These are phyloP conservation scores for Aleurites moluccanus DNA, from an alignment of 441 rosid genomes.

Conservation along the genomic window DNA sequence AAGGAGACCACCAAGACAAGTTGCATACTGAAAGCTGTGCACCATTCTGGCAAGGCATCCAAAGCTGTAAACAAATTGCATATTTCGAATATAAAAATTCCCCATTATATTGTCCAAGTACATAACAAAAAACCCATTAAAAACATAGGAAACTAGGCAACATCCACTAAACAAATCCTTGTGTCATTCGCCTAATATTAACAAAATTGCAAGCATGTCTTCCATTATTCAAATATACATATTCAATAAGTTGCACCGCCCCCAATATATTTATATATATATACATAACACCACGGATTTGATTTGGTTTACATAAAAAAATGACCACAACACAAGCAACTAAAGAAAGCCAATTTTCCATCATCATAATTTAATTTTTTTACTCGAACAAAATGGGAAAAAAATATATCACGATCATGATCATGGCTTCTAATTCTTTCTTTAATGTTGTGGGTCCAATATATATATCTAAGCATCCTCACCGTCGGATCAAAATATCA, in stretches of 20 bases:
- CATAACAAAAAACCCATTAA: no score
- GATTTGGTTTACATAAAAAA: no score
- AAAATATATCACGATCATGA: not conserved
- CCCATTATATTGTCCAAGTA: not conserved
- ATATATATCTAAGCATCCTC: not conserved
- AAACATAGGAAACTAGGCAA: no score
- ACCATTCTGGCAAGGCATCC: not conserved
- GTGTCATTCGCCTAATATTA: no score
- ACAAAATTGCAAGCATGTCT: no score
- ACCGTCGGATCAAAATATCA: not conserved
- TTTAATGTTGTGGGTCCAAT: not conserved
- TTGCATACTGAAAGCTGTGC: no score
- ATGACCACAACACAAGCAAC: slow-evolving; percentile 9
- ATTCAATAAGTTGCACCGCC: no score
- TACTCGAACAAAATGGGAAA: not conserved
- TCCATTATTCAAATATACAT: no score
- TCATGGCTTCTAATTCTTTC: slow-evolving; percentile 24
- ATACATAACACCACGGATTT: no score
- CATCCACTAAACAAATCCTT: no score
- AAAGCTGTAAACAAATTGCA: not conserved
- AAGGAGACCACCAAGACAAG: no score
- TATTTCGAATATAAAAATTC: not conserved
- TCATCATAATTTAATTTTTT: not conserved
- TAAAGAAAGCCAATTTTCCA: slow-evolving; percentile 9
- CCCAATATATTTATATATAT: no score